Percentiles rank a stretch among this genome's conserved stretches.
phyloP scores from a whole-genome alignment of 371 early-diverging fungal genomes.

The Rhizopus microsporus region DNA sequence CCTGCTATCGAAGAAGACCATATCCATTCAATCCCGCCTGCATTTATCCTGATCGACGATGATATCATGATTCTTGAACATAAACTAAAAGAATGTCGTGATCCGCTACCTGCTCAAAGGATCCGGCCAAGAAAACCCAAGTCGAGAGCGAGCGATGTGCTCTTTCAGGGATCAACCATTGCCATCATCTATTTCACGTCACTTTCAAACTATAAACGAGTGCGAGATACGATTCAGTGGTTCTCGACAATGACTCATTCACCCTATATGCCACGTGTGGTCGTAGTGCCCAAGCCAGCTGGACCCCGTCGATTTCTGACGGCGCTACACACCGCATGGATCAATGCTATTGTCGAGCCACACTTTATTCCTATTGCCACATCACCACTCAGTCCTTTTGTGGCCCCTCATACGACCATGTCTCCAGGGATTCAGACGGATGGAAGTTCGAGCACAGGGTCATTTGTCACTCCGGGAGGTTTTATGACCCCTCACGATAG shows the following conservation, averaged over 20 bases:
- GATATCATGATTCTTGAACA: slow-evolving; percentile 52
- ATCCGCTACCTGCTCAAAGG: slow-evolving; percentile 26
- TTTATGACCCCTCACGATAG: slow-evolving; percentile 21
- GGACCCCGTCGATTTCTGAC: slow-evolving; percentile 68
- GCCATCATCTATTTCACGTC: slow-evolving; percentile 67
- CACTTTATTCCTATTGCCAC: slow-evolving; percentile 68
- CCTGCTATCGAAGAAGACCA: slow-evolving; percentile 41
- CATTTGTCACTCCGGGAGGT: not conserved
- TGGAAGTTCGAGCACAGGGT: not conserved
- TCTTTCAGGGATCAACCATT: slow-evolving; percentile 38
- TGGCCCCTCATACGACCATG: not conserved
- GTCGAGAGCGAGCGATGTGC: slow-evolving; percentile 19
- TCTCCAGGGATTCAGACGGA: not conserved
- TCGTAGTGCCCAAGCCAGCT: slow-evolving; percentile 72
- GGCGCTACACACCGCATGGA: slow-evolving; percentile 65
- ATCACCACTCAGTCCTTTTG: slow-evolving; percentile 45
- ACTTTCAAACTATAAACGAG: slow-evolving; percentile 57
- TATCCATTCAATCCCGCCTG: slow-evolving; percentile 47
- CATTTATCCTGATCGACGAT: slow-evolving; percentile 64
- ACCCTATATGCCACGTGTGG: slow-evolving; percentile 51
- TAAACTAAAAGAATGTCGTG: slow-evolving; percentile 47
- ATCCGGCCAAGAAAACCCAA: slow-evolving; percentile 20
- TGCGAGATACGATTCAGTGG: slow-evolving; percentile 55
- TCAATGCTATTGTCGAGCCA: slow-evolving; percentile 57
- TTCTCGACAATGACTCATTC: slow-evolving; percentile 16